A percentile compares a stretch with the other conserved stretches of the same genome.
phyloP scores from a whole-genome alignment of 306 rosid genomes.

The Malus domestica region ASM211411v1 NC_041795.1:17538001-17538500 shows the following conservation, averaged over 20 bases:
- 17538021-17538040: too few relatives aligned
- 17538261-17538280: constrained; percentile 24
- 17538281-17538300: neutral
- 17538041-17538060: too few relatives aligned
- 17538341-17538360: constrained; percentile 21
- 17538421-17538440: constrained; percentile 62
- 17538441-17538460: constrained; percentile 42
- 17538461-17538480: constrained; percentile 17
- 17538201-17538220: constrained; percentile 54
- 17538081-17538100: too few relatives aligned
- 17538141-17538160: constrained; percentile 19
- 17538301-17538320: neutral
- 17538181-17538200: constrained; percentile 58
- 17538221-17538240: constrained; percentile 59
- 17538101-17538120: too few relatives aligned
- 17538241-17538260: constrained; percentile 52
- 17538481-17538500: constrained; percentile 42
- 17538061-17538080: too few relatives aligned
- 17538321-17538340: neutral
- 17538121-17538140: constrained; percentile 1
- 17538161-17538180: constrained; percentile 28
- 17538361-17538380: constrained; percentile 85
- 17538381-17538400: constrained; percentile 69
- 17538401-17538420: constrained; percentile 59
- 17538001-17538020: too few relatives aligned